These are phyloP conservation scores for Aspergillus hiratsukae DNA, from an alignment of 2,329 filamentous ascomycete genomes.

Conservation along the genomic window DNA sequence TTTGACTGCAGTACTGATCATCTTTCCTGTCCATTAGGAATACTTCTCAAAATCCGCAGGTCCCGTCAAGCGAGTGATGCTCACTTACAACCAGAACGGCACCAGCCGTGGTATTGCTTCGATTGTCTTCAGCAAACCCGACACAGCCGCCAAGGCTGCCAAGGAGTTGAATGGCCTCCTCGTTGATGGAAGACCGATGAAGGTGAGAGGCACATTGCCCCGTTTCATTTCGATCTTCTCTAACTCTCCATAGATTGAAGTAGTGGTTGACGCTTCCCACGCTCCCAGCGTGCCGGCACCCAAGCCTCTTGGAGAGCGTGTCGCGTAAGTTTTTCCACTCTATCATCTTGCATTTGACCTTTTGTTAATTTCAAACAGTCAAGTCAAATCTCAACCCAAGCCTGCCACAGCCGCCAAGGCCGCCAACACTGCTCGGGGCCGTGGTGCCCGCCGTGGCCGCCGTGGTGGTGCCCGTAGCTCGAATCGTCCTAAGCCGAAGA, in stretches of 20 bases:
- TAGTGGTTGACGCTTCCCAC: constrained; percentile 74
- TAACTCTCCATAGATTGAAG: constrained; percentile 64
- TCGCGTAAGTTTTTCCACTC: constrained; percentile 54
- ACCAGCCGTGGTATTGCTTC: constrained; percentile 89
- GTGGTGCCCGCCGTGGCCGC: constrained; percentile 42
- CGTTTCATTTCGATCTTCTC: constrained; percentile 11
- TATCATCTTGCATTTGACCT: not conserved
- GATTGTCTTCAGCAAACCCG: constrained; percentile 75
- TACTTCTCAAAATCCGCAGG: constrained; percentile 89
- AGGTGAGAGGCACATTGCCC: constrained; percentile 52
- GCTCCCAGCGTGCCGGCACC: constrained; percentile 64
- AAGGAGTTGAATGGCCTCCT: constrained; percentile 80
- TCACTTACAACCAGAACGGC: constrained; percentile 90
- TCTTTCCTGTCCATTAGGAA: constrained; percentile 66
- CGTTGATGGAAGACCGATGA: constrained; percentile 86
- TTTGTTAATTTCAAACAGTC: constrained; percentile 34
- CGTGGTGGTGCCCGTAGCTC: constrained; percentile 56
- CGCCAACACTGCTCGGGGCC: constrained; percentile 43
- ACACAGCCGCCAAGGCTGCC: constrained; percentile 79
- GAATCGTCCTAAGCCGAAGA: constrained; percentile 74
- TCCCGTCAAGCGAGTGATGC: constrained; percentile 81
- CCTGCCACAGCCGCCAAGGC: constrained; percentile 73
- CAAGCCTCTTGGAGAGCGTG: constrained; percentile 78
- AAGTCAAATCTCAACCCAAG: constrained; percentile 72
- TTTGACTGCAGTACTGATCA: constrained; percentile 42